phyloP scores from a whole-genome alignment of 768 basidiomycete genomes.

The Phylloporus sp. region DNA sequence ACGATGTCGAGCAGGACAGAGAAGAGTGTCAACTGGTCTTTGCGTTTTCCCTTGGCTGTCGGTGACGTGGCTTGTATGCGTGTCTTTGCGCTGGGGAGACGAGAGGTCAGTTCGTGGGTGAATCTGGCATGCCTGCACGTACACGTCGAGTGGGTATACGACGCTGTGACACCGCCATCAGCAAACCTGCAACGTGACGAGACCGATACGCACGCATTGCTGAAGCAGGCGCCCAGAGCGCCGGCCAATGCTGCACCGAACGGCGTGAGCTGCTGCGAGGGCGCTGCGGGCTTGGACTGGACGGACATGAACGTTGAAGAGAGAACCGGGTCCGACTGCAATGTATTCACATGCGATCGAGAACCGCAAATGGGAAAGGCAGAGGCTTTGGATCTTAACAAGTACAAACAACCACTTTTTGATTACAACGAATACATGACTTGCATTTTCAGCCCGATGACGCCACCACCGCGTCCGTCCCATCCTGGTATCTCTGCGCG shows the following conservation, averaged over 20 bases:
- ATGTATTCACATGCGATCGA: slow-evolving; percentile 2
- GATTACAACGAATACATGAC: slow-evolving; percentile 24
- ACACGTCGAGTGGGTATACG: slow-evolving; percentile 96
- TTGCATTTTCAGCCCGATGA: slow-evolving; percentile 52
- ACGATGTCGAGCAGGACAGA: slow-evolving; percentile 65
- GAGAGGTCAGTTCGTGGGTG: slow-evolving; percentile 1
- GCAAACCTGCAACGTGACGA: slow-evolving; percentile 4
- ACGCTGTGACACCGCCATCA: slow-evolving; percentile 49
- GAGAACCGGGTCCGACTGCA: neutral
- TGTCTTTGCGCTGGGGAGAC: slow-evolving; percentile 72
- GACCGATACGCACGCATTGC: slow-evolving; percentile 69
- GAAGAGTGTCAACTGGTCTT: slow-evolving; percentile 51
- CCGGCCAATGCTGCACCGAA: slow-evolving; percentile 89
- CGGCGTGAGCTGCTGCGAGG: slow-evolving; percentile 68
- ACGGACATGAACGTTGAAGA: slow-evolving; percentile 29
- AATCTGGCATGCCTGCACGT: slow-evolving; percentile 27
- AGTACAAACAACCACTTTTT: slow-evolving; percentile 11
- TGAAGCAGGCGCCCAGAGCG: slow-evolving; percentile 89
- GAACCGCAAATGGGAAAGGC: neutral
- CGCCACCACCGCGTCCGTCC: slow-evolving; percentile 68
- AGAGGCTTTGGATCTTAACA: slow-evolving; percentile 18
- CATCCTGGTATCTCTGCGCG: slow-evolving; percentile 61
- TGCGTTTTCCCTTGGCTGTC: slow-evolving; percentile 49
- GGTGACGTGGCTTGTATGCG: slow-evolving; percentile 79
- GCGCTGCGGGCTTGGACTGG: slow-evolving; percentile 47